Evolutionary conservation across 1,284 basidiomycete genomes (phyloP), one percentile per base, ranked within the genome.

Genomic region (Pseudozyma thailandica): DNA sequence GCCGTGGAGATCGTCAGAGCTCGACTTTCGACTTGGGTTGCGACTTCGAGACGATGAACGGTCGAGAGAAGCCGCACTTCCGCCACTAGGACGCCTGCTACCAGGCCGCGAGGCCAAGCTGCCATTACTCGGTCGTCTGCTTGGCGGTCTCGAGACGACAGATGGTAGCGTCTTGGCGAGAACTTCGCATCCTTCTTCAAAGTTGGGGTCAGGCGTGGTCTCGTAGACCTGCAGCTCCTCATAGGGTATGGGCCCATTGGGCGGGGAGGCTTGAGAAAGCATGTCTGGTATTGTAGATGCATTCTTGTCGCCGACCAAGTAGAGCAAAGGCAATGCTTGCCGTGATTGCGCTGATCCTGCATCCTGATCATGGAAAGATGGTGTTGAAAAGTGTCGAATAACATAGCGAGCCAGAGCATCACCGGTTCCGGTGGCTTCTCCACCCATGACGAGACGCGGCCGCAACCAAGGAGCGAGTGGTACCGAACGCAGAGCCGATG

Each of bases 301-400:
- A 37, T 73, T 72, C 63, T 80, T 82, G 60, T 80, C 77, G 27
- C 80, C 80, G 15, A 75, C 69, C n/a, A 82, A 62, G 42, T 78
- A 68, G 16, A 82, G 74, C 3, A 81, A 55, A 1, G 74, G 37
- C 28, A 50, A 44, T 25, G 59, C 43, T 35, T 53, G 35, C 4
- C 53, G 47, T 43, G 59, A 31, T 18, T 56, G 3, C 26, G 35
- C 42, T 33, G 37, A 3, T 46, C 51, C 49, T 8, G 63, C 47
- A 21, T 54, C 50, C 9, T 59, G 52, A 27, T 54, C 57, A 26
- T 64, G 27, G 30, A 64, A 51, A 27, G 61, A 47, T 16, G 68
- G 61, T 2, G 52, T 39, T 6, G 61, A 53, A 37, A 71, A 71
- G 60, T 69, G 65, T 33, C 65, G 60, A 21, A 77, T 49, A 18